Evolutionary conservation across 2,329 filamentous ascomycete species (phyloP), one percentile per base, ranked within the genome.

Genomic region (Lecanicillium sp.): DNA sequence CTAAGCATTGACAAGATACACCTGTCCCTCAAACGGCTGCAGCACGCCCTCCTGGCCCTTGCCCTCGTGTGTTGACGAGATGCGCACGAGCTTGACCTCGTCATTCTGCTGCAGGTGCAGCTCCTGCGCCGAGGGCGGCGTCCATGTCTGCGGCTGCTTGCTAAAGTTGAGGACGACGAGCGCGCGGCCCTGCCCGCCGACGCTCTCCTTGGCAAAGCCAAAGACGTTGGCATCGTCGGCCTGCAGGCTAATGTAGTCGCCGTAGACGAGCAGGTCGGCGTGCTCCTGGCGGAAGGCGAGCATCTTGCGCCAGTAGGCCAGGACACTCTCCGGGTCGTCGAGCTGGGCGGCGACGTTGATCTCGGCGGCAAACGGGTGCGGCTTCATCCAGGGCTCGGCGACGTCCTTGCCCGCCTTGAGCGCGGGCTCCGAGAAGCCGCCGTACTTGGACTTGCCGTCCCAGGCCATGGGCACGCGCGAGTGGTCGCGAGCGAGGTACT

Each of bases 401-500:
- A 53, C 33, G 0, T 47, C 14, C 25, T 50, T 46, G 4, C 54
- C 55, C 9, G 41, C 49, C 8, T 47, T 48, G 36, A 62, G 65
- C 0, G 59, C 62, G 0, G 60, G 46, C 31, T 59, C 55, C 0
- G 59, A 61, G 43, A 62, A 62, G 3, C 60, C 60, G 5, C 56
- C 58, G 35, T 52, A 44, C 22, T 52, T 55, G 34, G 40, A 36
- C 17, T 47, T 47, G 15, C 54, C 54, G 37, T 73, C 64, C 81
- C 81, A 86, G 40, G 81, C 77, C 42, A 85, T 74, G 0, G 81
- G 81, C 0, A 79, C 72, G n/a, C 81, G 68, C 1, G 71, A 71
- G 50, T 86, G 79, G 47, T 86, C 81, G 17, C 81, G 46, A 57
- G 61, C 37, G 51, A 66, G 38, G 45, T 61, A 18, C 20, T 58